phyloP scores from a whole-genome alignment of 1,284 basidiomycete species.

The Rhodotorula sp. region DNA sequence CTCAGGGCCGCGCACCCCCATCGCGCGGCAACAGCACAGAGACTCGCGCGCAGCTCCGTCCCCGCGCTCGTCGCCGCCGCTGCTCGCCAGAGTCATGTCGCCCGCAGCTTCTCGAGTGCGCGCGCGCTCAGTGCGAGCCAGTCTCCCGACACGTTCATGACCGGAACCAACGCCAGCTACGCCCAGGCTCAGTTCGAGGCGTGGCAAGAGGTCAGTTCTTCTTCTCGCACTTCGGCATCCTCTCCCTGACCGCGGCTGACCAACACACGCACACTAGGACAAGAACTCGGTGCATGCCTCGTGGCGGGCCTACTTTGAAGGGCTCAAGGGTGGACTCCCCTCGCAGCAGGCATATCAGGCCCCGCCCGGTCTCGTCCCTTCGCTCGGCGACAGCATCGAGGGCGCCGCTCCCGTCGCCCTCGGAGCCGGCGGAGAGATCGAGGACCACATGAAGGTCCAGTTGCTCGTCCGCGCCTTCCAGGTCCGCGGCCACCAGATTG shows the following conservation, averaged over 20 bases:
- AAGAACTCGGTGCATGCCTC: constrained; percentile 88
- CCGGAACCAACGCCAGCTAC: constrained; percentile 12
- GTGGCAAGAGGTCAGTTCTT: constrained; percentile 10
- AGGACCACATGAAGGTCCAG: constrained; percentile 96
- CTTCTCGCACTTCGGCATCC: background rate
- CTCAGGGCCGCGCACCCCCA: background rate
- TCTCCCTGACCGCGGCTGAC: background rate
- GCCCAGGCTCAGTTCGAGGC: constrained; percentile 9
- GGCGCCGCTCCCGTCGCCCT: constrained; percentile 61
- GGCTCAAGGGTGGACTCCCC: constrained; percentile 82
- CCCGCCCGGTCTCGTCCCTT: constrained; percentile 53
- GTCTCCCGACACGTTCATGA: constrained; percentile 14
- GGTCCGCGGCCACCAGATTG: constrained; percentile 96
- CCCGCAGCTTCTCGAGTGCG: background rate
- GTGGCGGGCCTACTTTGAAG: constrained; percentile 93
- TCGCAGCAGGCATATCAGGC: constrained; percentile 81
- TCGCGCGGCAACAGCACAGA: too few relatives aligned
- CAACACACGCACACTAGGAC: constrained; percentile 50
- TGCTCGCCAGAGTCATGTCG: background rate
- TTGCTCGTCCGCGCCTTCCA: constrained; percentile 96
- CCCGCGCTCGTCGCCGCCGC: background rate
- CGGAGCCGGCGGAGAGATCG: constrained; percentile 61
- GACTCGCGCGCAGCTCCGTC: background rate
- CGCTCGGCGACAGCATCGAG: constrained; percentile 57
- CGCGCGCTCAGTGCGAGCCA: background rate